Conservation (phyloP, 1,139 yeast species). For the Geotrichum siamense region DNA sequence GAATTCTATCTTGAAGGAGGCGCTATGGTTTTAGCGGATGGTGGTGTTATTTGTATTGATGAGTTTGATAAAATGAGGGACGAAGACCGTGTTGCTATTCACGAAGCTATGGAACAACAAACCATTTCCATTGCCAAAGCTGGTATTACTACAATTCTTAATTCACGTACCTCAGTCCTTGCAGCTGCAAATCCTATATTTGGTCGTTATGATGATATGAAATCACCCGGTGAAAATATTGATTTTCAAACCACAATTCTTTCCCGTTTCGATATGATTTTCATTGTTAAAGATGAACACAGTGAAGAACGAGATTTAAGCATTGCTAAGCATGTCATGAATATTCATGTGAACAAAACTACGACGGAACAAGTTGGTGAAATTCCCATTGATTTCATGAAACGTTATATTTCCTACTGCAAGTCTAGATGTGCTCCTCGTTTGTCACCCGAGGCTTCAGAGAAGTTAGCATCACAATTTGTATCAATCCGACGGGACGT, state of each 20-base stretch:
- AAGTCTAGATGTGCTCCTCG: slow-evolving; percentile 89
- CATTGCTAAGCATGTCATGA: slow-evolving; percentile 92
- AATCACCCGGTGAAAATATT: slow-evolving; percentile 95
- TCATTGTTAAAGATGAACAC: slow-evolving; percentile 93
- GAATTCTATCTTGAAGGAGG: slow-evolving; percentile 98
- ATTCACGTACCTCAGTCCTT: slow-evolving; percentile 89
- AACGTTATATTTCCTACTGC: slow-evolving; percentile 85
- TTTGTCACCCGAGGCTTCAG: slow-evolving; percentile 82
- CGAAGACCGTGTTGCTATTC: slow-evolving; percentile 97
- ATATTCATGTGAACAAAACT: slow-evolving; percentile 78
- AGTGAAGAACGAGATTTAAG: slow-evolving; percentile 77
- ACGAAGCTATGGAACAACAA: slow-evolving; percentile 99
- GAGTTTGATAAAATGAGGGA: slow-evolving; percentile 99
- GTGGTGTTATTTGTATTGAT: slow-evolving; percentile 98
- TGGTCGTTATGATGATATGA: slow-evolving; percentile 93
- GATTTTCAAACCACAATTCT: slow-evolving; percentile 95
- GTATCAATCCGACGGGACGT: slow-evolving; percentile 84
- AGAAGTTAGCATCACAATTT: slow-evolving; percentile 86
- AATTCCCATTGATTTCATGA: slow-evolving; percentile 85
- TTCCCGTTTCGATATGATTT: slow-evolving; percentile 98
- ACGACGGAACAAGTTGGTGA: slow-evolving; percentile 66
- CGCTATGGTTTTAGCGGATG: slow-evolving; percentile 98
- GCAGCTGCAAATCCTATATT: slow-evolving; percentile 98
- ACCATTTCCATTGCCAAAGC: slow-evolving; percentile 99
- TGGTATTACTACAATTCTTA: slow-evolving; percentile 92